Conservation (phyloP, 2,329 filamentous ascomycete species). For the Pseudogymnoascus sp. region DNA sequence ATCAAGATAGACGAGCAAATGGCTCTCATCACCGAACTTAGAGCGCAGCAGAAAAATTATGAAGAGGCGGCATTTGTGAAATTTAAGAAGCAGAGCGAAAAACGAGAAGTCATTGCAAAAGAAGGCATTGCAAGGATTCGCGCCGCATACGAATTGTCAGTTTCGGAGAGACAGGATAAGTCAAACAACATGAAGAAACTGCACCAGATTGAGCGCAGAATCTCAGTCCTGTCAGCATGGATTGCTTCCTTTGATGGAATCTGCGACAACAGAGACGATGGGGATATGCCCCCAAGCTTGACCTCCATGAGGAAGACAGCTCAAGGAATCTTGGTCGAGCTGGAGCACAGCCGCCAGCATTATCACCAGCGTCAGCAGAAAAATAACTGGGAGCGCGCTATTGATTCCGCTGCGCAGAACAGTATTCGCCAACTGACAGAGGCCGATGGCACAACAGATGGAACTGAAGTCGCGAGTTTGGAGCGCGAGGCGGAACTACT, state of each 20-base stretch:
- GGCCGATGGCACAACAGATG: constrained; percentile 58
- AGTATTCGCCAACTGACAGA: constrained; percentile 71
- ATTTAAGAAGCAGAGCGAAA: constrained; percentile 84
- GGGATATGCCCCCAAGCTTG: constrained; percentile 60
- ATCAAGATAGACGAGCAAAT: constrained; percentile 99
- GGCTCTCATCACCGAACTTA: constrained; percentile 91
- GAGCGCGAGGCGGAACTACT: constrained; percentile 78
- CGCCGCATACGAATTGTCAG: constrained; percentile 74
- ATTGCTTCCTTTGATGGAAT: constrained; percentile 83
- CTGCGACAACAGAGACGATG: constrained; percentile 61
- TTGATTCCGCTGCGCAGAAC: constrained; percentile 83
- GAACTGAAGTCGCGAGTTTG: constrained; percentile 63
- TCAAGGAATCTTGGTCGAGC: constrained; percentile 76
- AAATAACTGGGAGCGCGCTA: constrained; percentile 75
- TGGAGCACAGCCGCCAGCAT: constrained; percentile 85
- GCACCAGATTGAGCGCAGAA: constrained; percentile 75
- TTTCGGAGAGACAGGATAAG: constrained; percentile 70
- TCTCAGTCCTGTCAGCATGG: constrained; percentile 82
- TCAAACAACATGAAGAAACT: constrained; percentile 73
- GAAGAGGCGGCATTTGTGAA: constrained; percentile 78
- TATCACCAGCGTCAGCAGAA: constrained; percentile 77
- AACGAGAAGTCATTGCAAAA: constrained; percentile 65
- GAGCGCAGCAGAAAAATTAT: constrained; percentile 83
- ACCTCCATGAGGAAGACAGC: constrained; percentile 78
- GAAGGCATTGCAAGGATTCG: constrained; percentile 78